Evolutionary conservation across 2,329 filamentous ascomycete genomes (phyloP).

Genomic region (Berkeleyomyces basicola): DNA sequence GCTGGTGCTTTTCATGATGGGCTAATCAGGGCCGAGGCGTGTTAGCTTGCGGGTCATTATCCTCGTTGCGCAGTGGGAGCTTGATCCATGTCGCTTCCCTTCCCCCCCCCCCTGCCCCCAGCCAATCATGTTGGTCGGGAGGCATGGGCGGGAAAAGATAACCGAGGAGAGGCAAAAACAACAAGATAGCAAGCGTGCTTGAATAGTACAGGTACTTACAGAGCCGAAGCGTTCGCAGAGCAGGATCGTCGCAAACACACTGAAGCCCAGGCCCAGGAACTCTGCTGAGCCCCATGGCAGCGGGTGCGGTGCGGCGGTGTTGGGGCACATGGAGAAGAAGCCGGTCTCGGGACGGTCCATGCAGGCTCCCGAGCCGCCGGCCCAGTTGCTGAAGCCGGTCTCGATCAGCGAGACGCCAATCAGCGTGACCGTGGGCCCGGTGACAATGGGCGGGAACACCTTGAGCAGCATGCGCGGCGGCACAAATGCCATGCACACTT

Average conservation of each 20-base stretch:
- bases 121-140: neutral
- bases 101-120: neutral
- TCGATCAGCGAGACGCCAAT: slow-evolving; percentile 60
- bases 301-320: slow-evolving; percentile 50
- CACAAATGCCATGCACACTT: slow-evolving; percentile 59
- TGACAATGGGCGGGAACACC: slow-evolving; percentile 66
- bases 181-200: neutral
- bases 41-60: neutral
- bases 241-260: slow-evolving; percentile 64
- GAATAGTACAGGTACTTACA: slow-evolving; percentile 1
- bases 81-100: neutral
- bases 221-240: slow-evolving; percentile 66
- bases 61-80: neutral
- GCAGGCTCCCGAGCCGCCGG: slow-evolving; percentile 51
- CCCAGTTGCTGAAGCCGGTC: slow-evolving; percentile 62
- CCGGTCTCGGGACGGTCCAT: slow-evolving; percentile 30
- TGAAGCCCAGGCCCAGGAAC: slow-evolving; percentile 63
- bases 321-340: slow-evolving; percentile 48
- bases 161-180: neutral
- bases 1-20: slow-evolving; percentile 68
- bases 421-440: slow-evolving; percentile 48
- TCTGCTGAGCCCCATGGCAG: slow-evolving; percentile 66
- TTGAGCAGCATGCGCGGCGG: slow-evolving; percentile 50
- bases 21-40: slow-evolving; percentile 19
- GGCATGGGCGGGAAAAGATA: neutral